A percentile compares a stretch with the other conserved stretches of the same genome.
Conservation (phyloP, 2,329 filamentous ascomycete species). For the Sarocladiaceae sp. region DNA sequence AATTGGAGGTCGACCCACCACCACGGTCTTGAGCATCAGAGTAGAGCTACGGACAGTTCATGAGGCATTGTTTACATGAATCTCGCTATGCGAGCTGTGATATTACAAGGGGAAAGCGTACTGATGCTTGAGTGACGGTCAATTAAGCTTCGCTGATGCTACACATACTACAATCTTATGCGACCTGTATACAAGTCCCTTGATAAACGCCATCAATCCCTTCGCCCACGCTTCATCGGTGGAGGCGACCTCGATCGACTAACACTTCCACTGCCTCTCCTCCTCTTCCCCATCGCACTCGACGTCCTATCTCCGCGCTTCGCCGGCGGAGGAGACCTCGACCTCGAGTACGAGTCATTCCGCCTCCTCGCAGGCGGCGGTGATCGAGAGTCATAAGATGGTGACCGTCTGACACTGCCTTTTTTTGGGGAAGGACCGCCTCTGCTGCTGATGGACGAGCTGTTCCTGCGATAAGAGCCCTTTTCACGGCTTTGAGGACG, state of each 20-base stretch:
- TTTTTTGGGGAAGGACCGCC: slow-evolving; percentile 1
- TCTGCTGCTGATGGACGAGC: slow-evolving; percentile 27
- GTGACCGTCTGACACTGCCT: slow-evolving; percentile 19
- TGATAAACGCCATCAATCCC: slow-evolving; percentile 7
- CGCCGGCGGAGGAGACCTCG: slow-evolving; percentile 15
- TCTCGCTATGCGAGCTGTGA: no score
- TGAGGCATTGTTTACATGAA: no score
- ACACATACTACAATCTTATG: neutral
- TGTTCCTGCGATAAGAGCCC: slow-evolving; percentile 21
- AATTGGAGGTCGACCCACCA: no score
- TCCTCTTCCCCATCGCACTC: slow-evolving; percentile 15
- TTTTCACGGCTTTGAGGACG: slow-evolving; percentile 12
- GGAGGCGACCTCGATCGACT: slow-evolving; percentile 20
- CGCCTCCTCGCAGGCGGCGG: slow-evolving; percentile 17
- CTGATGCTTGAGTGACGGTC: no score
- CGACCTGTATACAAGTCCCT: no score
- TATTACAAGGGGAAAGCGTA: no score
- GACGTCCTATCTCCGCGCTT: slow-evolving; percentile 11
- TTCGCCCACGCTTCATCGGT: slow-evolving; percentile 18
- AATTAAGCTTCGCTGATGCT: slow-evolving; percentile 1
- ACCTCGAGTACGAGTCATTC: slow-evolving; percentile 14
- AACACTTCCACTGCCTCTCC: slow-evolving; percentile 15
- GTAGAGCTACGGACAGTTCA: no score
- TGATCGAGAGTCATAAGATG: slow-evolving; percentile 26
- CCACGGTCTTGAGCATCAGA: no score